phyloP scores from a whole-genome alignment of 2,329 filamentous ascomycete species.

The Penicillium rolfsii region DNA sequence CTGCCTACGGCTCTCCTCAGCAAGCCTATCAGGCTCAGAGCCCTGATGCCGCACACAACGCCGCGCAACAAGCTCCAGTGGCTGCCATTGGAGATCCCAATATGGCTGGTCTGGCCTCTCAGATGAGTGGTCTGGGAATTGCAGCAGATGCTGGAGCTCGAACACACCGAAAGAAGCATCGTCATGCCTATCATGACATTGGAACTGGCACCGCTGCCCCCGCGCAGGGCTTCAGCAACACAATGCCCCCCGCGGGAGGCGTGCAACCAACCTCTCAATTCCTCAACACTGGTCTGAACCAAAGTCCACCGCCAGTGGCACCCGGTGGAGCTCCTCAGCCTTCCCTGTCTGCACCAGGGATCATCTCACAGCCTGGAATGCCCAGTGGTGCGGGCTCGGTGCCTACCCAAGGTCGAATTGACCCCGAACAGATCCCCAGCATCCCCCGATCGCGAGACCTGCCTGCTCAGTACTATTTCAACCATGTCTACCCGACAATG shows the following conservation, averaged over 20 bases:
- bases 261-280: conserved; percentile 61
- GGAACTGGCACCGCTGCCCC: conserved; percentile 59
- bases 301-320: conserved; percentile 36
- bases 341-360: conserved; percentile 27
- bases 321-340: conserved; percentile 33
- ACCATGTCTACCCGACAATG: conserved; percentile 91
- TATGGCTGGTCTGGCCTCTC: conserved; percentile 56
- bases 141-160: conserved; percentile 54
- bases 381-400: conserved; percentile 57
- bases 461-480: conserved; percentile 80
- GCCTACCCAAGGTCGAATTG: conserved; percentile 73
- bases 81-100: conserved; percentile 34
- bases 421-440: conserved; percentile 90
- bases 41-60: conserved; percentile 35
- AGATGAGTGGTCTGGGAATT: conserved; percentile 78
- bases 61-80: conserved; percentile 27
- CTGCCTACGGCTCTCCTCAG: conserved; percentile 35
- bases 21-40: conserved; percentile 31
- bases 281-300: conserved; percentile 59
- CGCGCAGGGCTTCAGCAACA: conserved; percentile 72
- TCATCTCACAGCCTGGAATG: conserved; percentile 37
- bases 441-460: conserved; percentile 82
- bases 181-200: conserved; percentile 87
- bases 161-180: conserved; percentile 81
- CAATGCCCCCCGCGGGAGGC: conserved; percentile 60